These are phyloP conservation scores for Crepidotus variabilis DNA, from an alignment of 768 basidiomycete genomes.

Conservation along the genomic window DNA sequence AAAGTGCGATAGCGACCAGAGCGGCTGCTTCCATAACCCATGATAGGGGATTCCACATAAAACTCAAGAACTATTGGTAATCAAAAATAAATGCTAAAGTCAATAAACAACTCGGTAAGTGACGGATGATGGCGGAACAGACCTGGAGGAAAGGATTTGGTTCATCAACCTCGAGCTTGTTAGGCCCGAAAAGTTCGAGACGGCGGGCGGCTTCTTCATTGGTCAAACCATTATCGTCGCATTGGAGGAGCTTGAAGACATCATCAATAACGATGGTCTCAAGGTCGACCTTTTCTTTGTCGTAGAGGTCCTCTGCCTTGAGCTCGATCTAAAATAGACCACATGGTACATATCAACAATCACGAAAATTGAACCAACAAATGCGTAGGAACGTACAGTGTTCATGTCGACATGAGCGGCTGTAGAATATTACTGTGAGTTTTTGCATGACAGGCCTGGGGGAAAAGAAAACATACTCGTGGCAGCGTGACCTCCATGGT, in stretches of 20 bases:
- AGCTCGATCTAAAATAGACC: constrained; percentile 62
- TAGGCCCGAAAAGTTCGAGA: constrained; percentile 91
- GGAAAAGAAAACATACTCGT: constrained; percentile 49
- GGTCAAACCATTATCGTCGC: constrained; percentile 75
- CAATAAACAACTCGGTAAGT: constrained; percentile 4
- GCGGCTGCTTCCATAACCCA: constrained; percentile 99
- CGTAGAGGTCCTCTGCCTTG: constrained; percentile 91
- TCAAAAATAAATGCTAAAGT: not conserved
- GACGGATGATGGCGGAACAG: not conserved
- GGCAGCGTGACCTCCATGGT: constrained; percentile 64
- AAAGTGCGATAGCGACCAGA: constrained; percentile 90
- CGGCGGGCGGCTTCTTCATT: constrained; percentile 76
- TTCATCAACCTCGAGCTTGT: constrained; percentile 89
- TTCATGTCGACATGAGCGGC: constrained; percentile 90
- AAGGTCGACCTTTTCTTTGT: constrained; percentile 99
- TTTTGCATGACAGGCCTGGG: constrained; percentile 10
- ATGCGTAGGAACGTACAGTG: constrained; percentile 42
- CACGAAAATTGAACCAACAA: constrained; percentile 6
- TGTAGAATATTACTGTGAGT: constrained; percentile 20
- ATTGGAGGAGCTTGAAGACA: constrained; percentile 94
- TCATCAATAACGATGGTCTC: constrained; percentile 97
- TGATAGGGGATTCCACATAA: constrained; percentile 99
- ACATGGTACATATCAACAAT: constrained; percentile 3
- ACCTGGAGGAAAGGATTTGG: constrained; percentile 88
- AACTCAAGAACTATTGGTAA: constrained; percentile 69